phyloP scores from a whole-genome alignment of 2,329 filamentous ascomycete genomes.

The Colletotrichum shisoi region DNA sequence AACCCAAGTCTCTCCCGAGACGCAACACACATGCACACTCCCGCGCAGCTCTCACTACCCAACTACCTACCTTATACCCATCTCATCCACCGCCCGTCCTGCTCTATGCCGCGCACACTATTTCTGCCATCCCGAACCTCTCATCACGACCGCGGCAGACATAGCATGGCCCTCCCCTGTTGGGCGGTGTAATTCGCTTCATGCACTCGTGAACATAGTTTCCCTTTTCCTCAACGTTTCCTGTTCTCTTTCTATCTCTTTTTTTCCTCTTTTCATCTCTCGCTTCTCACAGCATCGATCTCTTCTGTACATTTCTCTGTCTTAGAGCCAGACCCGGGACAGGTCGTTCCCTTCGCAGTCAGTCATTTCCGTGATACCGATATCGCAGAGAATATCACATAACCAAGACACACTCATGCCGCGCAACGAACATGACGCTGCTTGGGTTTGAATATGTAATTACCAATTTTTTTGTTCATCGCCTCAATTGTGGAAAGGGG shows the following conservation, averaged over 20 bases:
- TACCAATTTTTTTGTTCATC: conserved; percentile 32
- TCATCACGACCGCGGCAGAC: conserved; percentile 26
- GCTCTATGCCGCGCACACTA: conserved; percentile 19
- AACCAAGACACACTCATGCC: conserved; percentile 15
- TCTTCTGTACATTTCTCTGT: conserved; percentile 40
- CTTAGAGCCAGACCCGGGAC: conserved; percentile 40
- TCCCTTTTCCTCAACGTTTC: conserved; percentile 16
- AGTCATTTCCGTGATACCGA: conserved; percentile 41
- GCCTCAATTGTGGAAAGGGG: conserved; percentile 13
- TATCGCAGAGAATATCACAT: conserved; percentile 35
- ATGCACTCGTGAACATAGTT: conserved; percentile 38
- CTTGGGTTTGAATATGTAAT: conserved; percentile 37
- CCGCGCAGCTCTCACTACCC: neutral
- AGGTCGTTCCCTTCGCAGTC: conserved; percentile 41
- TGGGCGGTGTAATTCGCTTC: conserved; percentile 34
- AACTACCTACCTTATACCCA: neutral
- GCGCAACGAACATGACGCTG: conserved; percentile 11
- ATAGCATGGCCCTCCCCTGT: conserved; percentile 16
- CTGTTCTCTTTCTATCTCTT: conserved; percentile 1
- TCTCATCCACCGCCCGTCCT: neutral
- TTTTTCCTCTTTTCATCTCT: conserved; percentile 9
- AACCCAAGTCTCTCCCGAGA: conserved; percentile 24
- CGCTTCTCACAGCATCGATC: conserved; percentile 22
- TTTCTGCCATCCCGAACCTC: conserved; percentile 15
- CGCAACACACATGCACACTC: conserved; percentile 12